Evolutionary conservation across 2,329 filamentous ascomycete genomes (phyloP).

Genomic region (Pochonia chlamydosporia): DNA sequence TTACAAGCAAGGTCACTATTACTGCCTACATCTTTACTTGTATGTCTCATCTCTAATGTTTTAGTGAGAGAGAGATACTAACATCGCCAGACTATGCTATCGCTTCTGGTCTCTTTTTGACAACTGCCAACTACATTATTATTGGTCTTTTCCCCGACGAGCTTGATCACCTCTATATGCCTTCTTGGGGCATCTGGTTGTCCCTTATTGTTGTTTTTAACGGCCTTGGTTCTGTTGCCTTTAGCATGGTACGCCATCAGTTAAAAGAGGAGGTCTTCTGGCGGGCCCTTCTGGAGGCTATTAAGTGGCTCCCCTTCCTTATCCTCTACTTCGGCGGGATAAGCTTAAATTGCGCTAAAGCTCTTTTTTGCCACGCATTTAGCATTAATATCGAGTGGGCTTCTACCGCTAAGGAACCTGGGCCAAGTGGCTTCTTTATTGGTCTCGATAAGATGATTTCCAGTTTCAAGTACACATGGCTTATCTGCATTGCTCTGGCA

Average conservation of each 20-base stretch:
- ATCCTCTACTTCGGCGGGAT: constrained; percentile 24
- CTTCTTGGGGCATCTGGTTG: constrained; percentile 59
- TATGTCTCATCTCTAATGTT: constrained; percentile 9
- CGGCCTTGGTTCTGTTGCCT: constrained; percentile 15
- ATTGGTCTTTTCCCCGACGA: constrained; percentile 66
- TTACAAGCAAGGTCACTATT: constrained; percentile 64
- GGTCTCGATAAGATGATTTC: constrained; percentile 33
- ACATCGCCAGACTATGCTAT: constrained; percentile 52
- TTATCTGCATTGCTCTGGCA: constrained; percentile 17
- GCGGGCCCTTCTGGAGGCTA: constrained; percentile 17
- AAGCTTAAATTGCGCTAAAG: constrained; percentile 22
- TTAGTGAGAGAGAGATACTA: not conserved
- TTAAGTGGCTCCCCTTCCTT: constrained; percentile 21
- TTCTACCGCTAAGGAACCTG: constrained; percentile 22
- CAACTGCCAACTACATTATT: constrained; percentile 64
- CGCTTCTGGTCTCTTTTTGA: constrained; percentile 59
- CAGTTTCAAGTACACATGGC: constrained; percentile 36
- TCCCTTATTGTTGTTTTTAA: constrained; percentile 25
- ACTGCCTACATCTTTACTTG: constrained; percentile 63
- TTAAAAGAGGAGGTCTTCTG: constrained; percentile 21
- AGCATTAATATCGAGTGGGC: constrained; percentile 23
- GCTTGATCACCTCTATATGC: constrained; percentile 62
- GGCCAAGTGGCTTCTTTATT: constrained; percentile 22
- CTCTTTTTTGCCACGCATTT: constrained; percentile 20
- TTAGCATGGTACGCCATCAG: constrained; percentile 20